Percentiles rank a stretch among this genome's conserved stretches.
Conservation (phyloP, 2,329 filamentous ascomycete species). For the Westerdykella aurantiaca region DNA sequence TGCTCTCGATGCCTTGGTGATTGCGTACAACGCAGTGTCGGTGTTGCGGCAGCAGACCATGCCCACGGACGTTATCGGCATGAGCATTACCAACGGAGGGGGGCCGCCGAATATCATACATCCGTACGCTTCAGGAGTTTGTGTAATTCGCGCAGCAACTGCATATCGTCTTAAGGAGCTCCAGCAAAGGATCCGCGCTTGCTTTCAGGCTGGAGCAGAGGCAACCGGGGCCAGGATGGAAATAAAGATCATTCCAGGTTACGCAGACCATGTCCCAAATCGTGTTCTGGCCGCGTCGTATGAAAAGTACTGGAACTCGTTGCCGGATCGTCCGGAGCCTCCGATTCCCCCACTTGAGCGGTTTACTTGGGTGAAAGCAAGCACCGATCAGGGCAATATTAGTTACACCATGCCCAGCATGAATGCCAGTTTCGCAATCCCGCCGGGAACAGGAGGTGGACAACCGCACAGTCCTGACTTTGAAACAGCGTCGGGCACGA, state of each 20-base stretch:
- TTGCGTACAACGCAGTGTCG: slow-evolving; percentile 21
- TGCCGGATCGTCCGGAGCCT: slow-evolving; percentile 12
- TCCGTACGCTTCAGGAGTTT: slow-evolving; percentile 34
- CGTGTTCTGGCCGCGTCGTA: slow-evolving; percentile 40
- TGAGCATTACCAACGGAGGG: slow-evolving; percentile 26
- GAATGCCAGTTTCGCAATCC: slow-evolving; percentile 47
- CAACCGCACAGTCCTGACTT: slow-evolving; percentile 40
- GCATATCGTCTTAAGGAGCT: slow-evolving; percentile 26
- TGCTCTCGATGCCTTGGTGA: slow-evolving; percentile 37
- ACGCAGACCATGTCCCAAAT: slow-evolving; percentile 54
- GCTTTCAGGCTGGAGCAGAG: slow-evolving; percentile 45
- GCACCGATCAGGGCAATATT: slow-evolving; percentile 56
- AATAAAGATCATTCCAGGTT: slow-evolving; percentile 41
- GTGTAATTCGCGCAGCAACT: slow-evolving; percentile 33
- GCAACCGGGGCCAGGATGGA: slow-evolving; percentile 48
- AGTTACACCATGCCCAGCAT: slow-evolving; percentile 55
- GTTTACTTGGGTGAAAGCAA: slow-evolving; percentile 40
- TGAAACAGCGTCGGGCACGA: slow-evolving; percentile 32
- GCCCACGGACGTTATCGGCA: slow-evolving; percentile 37
- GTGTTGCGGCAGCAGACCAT: slow-evolving; percentile 38
- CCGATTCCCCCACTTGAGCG: slow-evolving; percentile 10
- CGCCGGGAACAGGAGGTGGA: slow-evolving; percentile 28
- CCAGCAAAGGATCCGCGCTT: slow-evolving; percentile 31
- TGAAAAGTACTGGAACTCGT: slow-evolving; percentile 20
- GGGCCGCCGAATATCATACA: slow-evolving; percentile 37